Evolutionary conservation across 164 flowering plant species (phyloP).

Genomic region (Nymphaea colorata): DNA sequence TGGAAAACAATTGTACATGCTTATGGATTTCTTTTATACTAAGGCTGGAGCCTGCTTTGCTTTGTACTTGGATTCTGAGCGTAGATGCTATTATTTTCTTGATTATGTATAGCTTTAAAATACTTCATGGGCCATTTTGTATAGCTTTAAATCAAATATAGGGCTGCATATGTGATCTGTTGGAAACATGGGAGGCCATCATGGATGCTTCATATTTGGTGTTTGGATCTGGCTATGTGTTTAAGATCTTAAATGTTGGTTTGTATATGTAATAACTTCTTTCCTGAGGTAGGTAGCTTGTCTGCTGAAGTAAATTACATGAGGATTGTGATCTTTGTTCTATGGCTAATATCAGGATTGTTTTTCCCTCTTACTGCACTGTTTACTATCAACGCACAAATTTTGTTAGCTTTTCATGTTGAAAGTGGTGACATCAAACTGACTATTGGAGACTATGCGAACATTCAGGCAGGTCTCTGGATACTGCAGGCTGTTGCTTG

Average conservation of each 20-base stretch:
- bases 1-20: too few relatives aligned
- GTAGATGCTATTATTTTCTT: too few relatives aligned
- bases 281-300: not conserved
- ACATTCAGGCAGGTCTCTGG: conserved; percentile 89
- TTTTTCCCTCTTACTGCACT: not conserved
- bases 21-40: too few relatives aligned
- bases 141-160: not conserved
- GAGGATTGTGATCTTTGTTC: too few relatives aligned
- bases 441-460: not conserved
- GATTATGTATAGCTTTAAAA: too few relatives aligned
- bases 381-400: not conserved
- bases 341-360: too few relatives aligned
- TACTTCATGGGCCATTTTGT: too few relatives aligned
- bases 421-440: not conserved
- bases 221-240: not conserved
- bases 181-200: not conserved
- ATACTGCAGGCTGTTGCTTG: conserved; percentile 88
- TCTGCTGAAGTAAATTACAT: too few relatives aligned
- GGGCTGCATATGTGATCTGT: not conserved
- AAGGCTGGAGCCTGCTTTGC: too few relatives aligned
- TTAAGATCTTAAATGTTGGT: too few relatives aligned
- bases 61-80: too few relatives aligned
- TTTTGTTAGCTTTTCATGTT: not conserved
- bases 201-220: not conserved
- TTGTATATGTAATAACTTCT: not conserved